Base-by-base conservation (phyloP, 495 filamentous ascomycete species). In the Penicillium macrosclerotiorum region DNA sequence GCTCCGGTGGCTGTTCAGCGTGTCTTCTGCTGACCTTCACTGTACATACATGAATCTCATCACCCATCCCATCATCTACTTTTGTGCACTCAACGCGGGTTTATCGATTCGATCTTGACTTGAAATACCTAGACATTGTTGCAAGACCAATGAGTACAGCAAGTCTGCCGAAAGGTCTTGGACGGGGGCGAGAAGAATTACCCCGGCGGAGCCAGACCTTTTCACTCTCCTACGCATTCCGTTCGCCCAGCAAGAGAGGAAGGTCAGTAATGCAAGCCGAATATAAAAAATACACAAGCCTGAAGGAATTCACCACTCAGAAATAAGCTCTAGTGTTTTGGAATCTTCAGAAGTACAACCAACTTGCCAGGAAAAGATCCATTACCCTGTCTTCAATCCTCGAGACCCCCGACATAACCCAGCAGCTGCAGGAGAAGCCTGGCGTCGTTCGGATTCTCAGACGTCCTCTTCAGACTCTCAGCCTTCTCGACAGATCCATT, bases 301-400 rank as follows among this genome's bases (percentile, higher is more conserved):
- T 3, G 5, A 27, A 12, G 29, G 12, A 31, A 11, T 46, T 18
- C 6, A 33, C 38, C 16, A 46, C 4, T 12, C 1, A 19, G 1
- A 23, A 5, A 17, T 19, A n/a, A n/a, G n/a, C n/a, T n/a, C n/a
- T 20, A 46, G 33, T 17, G 22, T 38, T 7, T 12, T 38, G 19
- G 26, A 16, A 3, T 19, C 26, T 4, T 7, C 11, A 16, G 22
- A 14, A 38, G 1, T 12, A 3, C 23, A 37, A 16, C 62, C 55
- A 26, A 52, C 54, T 3, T 71, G 63, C 25, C 53, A 60, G 13
- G 65, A 71, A 47, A 66, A 43, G 34, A 38, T 42, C 16, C 62
- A 68, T 36, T 72, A 71, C 40, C 69, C 69, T 1, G 40, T 72
- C 8, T 72, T 64, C 37, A 51, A 71, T 37, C 62, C 67, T 16